Conservation (phyloP, 768 basidiomycete genomes). For the Phylloporus sp. region DNA sequence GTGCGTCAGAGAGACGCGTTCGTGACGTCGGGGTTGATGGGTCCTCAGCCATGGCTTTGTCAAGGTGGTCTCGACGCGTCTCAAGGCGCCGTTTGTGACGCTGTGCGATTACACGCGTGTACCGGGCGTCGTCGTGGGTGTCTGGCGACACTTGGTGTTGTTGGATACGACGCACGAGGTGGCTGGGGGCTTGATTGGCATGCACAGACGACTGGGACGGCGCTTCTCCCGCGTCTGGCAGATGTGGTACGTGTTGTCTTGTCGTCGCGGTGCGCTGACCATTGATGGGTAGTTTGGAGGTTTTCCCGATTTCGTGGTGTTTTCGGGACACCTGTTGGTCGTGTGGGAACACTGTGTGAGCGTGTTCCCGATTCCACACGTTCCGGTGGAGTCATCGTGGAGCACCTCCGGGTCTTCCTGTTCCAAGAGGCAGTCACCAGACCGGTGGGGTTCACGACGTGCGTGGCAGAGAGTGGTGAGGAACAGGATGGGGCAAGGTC, state of each 20-base stretch:
- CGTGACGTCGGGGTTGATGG: no score
- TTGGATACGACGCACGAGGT: constrained; percentile 21
- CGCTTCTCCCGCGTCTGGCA: constrained; percentile 18
- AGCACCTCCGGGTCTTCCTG: constrained; percentile 24
- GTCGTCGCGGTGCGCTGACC: background rate
- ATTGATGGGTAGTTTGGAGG: constrained; percentile 17
- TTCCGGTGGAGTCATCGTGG: constrained; percentile 21
- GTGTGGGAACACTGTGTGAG: constrained; percentile 28
- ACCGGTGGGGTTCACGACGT: constrained; percentile 28
- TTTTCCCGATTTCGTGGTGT: constrained; percentile 26
- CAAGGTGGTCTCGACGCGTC: constrained; percentile 16
- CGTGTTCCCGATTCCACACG: constrained; percentile 21
- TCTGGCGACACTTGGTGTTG: constrained; percentile 22
- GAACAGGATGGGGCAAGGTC: background rate
- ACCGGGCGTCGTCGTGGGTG: constrained; percentile 20
- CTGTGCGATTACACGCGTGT: constrained; percentile 22
- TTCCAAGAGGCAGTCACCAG: constrained; percentile 22
- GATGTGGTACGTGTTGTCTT: constrained; percentile 19
- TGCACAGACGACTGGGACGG: constrained; percentile 21
- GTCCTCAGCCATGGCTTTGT: constrained; percentile 14
- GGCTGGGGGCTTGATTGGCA: constrained; percentile 30
- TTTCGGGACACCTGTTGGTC: constrained; percentile 20
- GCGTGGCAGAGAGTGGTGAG: constrained; percentile 11
- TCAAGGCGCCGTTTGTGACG: constrained; percentile 19
- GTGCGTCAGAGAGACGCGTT: no score